A percentile compares a stretch with the other conserved stretches of the same genome.
phyloP scores from a whole-genome alignment of 495 filamentous ascomycete species.

The Cercophora sp. region DNA sequence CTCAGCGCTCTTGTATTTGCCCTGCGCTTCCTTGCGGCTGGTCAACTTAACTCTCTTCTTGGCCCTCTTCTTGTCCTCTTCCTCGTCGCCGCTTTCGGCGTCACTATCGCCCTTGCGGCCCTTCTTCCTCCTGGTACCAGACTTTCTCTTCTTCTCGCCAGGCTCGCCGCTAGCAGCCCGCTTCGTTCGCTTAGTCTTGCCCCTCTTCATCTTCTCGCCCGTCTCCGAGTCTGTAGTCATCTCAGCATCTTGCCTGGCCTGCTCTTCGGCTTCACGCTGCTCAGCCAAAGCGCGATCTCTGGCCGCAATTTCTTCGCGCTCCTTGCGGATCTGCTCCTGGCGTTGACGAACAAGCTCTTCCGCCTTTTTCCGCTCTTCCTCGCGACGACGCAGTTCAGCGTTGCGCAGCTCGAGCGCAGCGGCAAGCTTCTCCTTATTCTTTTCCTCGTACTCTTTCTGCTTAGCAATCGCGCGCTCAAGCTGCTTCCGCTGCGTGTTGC shows the following conservation, averaged over 20 bases:
- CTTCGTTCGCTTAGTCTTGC: slow-evolving; percentile 56
- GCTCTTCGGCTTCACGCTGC: slow-evolving; percentile 68
- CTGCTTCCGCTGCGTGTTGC: slow-evolving; percentile 88
- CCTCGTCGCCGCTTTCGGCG: slow-evolving; percentile 28
- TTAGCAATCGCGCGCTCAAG: slow-evolving; percentile 76
- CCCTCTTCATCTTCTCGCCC: slow-evolving; percentile 68
- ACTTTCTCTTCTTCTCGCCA: not conserved
- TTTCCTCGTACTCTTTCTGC: slow-evolving; percentile 89
- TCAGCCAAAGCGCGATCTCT: slow-evolving; percentile 67
- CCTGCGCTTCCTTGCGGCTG: slow-evolving; percentile 48
- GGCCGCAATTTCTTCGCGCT: slow-evolving; percentile 74
- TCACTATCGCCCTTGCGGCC: slow-evolving; percentile 24
- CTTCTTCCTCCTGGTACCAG: slow-evolving; percentile 18
- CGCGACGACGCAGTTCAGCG: slow-evolving; percentile 66
- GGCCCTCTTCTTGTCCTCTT: slow-evolving; percentile 40
- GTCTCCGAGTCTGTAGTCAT: slow-evolving; percentile 73
- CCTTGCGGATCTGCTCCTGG: slow-evolving; percentile 73
- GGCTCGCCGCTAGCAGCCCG: slow-evolving; percentile 17
- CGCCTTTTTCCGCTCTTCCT: slow-evolving; percentile 56
- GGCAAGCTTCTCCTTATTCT: slow-evolving; percentile 78
- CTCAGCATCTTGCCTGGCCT: slow-evolving; percentile 61
- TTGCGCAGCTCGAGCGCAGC: slow-evolving; percentile 72
- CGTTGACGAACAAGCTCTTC: slow-evolving; percentile 65
- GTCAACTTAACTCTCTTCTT: slow-evolving; percentile 61
- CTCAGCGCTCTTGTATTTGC: slow-evolving; percentile 77